Evolutionary conservation across 2,329 filamentous ascomycete species (phyloP).

Genomic region (Sporothrix schenckii): DNA sequence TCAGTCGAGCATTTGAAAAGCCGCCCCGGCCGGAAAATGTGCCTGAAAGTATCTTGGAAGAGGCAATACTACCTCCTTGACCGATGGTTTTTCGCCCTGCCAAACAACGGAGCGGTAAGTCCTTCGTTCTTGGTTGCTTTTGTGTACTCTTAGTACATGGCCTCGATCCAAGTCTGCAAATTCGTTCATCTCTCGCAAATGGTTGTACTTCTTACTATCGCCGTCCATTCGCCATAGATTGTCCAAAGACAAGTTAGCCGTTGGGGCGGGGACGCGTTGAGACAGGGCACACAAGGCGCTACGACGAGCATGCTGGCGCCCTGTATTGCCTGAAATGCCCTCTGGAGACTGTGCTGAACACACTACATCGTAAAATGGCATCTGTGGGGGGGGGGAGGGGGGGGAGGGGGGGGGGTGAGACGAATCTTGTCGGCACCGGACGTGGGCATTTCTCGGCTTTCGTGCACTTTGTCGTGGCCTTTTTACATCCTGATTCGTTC

Average conservation of each 20-base stretch:
- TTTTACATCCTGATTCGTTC: background rate
- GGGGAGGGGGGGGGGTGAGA: no score
- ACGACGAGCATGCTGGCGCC: slow-evolving; percentile 11
- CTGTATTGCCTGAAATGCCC: background rate
- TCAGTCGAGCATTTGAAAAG: background rate
- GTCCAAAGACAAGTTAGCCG: slow-evolving; percentile 29
- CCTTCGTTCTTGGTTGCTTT: background rate
- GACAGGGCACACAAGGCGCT: slow-evolving; percentile 12
- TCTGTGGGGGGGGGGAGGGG: no score
- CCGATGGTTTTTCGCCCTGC: background rate
- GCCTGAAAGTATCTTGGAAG: background rate
- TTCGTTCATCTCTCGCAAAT: background rate
- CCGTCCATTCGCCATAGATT: slow-evolving; percentile 31
- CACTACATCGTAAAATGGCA: background rate
- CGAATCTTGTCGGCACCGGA: background rate
- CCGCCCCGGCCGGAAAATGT: background rate
- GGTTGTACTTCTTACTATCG: background rate
- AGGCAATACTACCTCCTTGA: background rate
- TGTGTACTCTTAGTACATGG: background rate
- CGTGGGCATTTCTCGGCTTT: slow-evolving; percentile 16
- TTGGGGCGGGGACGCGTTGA: background rate
- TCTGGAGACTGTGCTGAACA: background rate
- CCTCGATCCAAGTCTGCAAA: background rate
- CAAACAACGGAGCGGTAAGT: background rate
- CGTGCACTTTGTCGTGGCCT: background rate